Evolutionary conservation across 2,329 filamentous ascomycete genomes (phyloP).

Genomic region (Sporothrix euskadiensis): DNA sequence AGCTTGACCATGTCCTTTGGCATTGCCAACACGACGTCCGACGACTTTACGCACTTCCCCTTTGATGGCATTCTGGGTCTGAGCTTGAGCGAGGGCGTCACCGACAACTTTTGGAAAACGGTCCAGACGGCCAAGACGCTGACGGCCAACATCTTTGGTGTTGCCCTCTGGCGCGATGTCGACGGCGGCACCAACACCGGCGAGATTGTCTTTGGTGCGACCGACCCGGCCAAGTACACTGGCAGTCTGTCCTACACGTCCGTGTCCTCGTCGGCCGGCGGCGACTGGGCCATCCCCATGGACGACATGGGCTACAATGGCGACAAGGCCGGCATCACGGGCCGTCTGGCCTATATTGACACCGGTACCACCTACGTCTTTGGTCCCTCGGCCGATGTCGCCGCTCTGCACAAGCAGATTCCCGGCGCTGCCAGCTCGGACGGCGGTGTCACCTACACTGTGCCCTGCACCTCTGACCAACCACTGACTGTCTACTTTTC

Average conservation of each 20-base stretch:
- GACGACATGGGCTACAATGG: slow-evolving; percentile 66
- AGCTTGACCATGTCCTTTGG: slow-evolving; percentile 68
- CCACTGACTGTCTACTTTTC: slow-evolving; percentile 67
- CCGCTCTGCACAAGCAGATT: slow-evolving; percentile 66
- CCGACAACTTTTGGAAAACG: slow-evolving; percentile 67
- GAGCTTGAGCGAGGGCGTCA: slow-evolving; percentile 60
- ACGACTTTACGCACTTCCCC: slow-evolving; percentile 74
- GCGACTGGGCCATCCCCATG: slow-evolving; percentile 72
- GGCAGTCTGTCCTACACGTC: slow-evolving; percentile 69
- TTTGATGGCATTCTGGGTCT: slow-evolving; percentile 88
- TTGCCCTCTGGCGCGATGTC: slow-evolving; percentile 66
- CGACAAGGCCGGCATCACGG: slow-evolving; percentile 56
- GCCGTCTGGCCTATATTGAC: slow-evolving; percentile 70
- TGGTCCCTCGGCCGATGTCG: slow-evolving; percentile 66
- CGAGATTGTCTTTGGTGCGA: slow-evolving; percentile 73
- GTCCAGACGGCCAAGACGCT: slow-evolving; percentile 60
- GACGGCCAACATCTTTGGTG: slow-evolving; percentile 64
- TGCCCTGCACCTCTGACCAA: slow-evolving; percentile 69
- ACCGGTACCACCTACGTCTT: slow-evolving; percentile 81
- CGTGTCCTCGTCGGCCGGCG: slow-evolving; percentile 50
- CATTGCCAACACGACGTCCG: slow-evolving; percentile 67
- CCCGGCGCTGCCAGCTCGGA: slow-evolving; percentile 59
- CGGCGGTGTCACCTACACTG: slow-evolving; percentile 60
- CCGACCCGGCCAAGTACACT: slow-evolving; percentile 65
- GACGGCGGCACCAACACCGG: slow-evolving; percentile 71